Percentiles rank a stretch among this genome's conserved stretches.
phyloP scores from a whole-genome alignment of 169 alveolate genomes.

The Plasmodium vivax region DNA sequence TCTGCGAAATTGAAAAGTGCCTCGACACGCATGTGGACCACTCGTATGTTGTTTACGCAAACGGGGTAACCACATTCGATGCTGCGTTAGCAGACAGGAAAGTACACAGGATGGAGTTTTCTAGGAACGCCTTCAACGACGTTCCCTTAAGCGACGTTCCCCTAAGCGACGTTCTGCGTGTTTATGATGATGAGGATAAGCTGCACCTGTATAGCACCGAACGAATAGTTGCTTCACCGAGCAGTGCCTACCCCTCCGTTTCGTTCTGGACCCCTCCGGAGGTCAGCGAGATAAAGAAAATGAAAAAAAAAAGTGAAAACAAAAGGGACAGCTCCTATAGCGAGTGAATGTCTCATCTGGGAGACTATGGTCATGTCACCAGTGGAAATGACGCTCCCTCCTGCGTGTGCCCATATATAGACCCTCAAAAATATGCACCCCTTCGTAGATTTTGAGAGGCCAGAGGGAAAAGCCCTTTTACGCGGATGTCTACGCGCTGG shows the following conservation, averaged over 20 bases:
- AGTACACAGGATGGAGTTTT: constrained; percentile 20
- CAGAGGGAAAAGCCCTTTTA: constrained; percentile 1
- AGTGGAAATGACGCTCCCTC: background rate
- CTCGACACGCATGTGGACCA: constrained; percentile 55
- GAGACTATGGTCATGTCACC: background rate
- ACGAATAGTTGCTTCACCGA: constrained; percentile 1
- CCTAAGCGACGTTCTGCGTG: background rate
- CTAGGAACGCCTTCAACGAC: background rate
- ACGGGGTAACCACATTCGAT: constrained; percentile 18
- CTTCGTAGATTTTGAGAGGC: constrained; percentile 31
- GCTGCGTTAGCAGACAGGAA: background rate
- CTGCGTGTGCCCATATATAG: background rate
- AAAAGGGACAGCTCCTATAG: background rate
- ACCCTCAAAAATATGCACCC: background rate
- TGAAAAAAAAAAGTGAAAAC: background rate
- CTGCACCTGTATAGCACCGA: constrained; percentile 13
- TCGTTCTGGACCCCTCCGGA: constrained; percentile 70
- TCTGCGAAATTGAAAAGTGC: constrained; percentile 65
- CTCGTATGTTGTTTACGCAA: constrained; percentile 27
- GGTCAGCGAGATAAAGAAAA: background rate
- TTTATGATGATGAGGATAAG: constrained; percentile 14
- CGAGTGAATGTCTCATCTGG: background rate
- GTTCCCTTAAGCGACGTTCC: background rate
- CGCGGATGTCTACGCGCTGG: constrained; percentile 54
- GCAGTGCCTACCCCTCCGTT: constrained; percentile 2